Percentiles rank a stretch among this genome's conserved stretches.
Conservation (phyloP, 805 yeast genomes). For the Metschnikowia arizonensis region DNA sequence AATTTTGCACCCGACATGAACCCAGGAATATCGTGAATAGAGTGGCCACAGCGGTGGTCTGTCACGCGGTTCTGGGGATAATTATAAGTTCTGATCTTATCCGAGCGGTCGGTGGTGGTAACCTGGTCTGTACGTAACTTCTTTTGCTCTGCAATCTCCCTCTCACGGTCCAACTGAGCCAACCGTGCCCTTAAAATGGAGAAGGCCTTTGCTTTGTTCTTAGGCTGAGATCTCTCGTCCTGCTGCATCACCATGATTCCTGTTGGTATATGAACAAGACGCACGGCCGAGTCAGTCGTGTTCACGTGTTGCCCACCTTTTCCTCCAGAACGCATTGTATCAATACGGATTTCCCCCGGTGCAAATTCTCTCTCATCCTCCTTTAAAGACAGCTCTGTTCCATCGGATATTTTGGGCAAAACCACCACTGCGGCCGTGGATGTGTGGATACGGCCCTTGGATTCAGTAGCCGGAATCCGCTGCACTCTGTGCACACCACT, state of each 20-base stretch:
- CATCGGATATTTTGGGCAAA: constrained; percentile 71
- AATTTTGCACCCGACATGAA: constrained; percentile 37
- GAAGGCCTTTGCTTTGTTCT: constrained; percentile 90
- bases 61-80: constrained; percentile 90
- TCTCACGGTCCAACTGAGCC: constrained; percentile 72
- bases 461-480: constrained; percentile 87
- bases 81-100: constrained; percentile 90
- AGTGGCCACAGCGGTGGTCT: constrained; percentile 84
- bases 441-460: constrained; percentile 91
- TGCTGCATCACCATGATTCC: constrained; percentile 88
- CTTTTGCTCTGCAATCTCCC: constrained; percentile 61
- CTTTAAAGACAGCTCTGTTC: constrained; percentile 42
- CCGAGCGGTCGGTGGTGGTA: constrained; percentile 82
- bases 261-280: constrained; percentile 87
- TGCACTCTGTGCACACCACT: constrained; percentile 97
- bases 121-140: constrained; percentile 77
- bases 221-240: constrained; percentile 92
- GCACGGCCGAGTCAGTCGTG: constrained; percentile 94
- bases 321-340: constrained; percentile 96
- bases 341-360: constrained; percentile 86
- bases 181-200: constrained; percentile 74
- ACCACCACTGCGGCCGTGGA: constrained; percentile 96
- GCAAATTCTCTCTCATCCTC: constrained; percentile 67
- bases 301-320: constrained; percentile 98
- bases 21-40: constrained; percentile 64